These are phyloP conservation scores for Penicillium turbatum DNA, from an alignment of 495 filamentous ascomycete genomes.

Conservation along the genomic window DNA sequence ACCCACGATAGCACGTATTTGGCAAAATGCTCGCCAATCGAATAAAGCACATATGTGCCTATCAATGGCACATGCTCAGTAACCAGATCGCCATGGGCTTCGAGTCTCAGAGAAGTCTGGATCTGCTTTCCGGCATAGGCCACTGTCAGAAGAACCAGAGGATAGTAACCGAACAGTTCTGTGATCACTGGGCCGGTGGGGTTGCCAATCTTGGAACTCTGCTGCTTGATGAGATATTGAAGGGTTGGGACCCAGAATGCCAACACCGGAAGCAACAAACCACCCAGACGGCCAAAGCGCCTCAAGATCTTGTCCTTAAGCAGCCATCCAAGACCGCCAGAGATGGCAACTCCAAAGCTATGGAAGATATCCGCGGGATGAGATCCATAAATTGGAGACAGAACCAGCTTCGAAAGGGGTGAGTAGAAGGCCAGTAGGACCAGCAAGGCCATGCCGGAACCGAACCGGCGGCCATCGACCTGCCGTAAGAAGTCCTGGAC, in stretches of 20 bases:
- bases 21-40: conserved; percentile 49
- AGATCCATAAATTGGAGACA: conserved; percentile 83
- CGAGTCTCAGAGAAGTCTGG: conserved; percentile 54
- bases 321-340: conserved; percentile 60
- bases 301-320: conserved; percentile 48
- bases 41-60: conserved; percentile 61
- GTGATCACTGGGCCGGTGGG: conserved; percentile 69
- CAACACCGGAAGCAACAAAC: conserved; percentile 57
- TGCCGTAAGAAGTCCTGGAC: conserved; percentile 26
- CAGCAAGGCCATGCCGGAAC: conserved; percentile 48
- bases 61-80: conserved; percentile 57
- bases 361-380: conserved; percentile 72
- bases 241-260: conserved; percentile 68
- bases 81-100: conserved; percentile 48
- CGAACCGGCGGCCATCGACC: conserved; percentile 28
- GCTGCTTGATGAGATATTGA: conserved; percentile 62
- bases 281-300: conserved; percentile 36
- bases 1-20: conserved; percentile 47
- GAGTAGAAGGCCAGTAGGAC: conserved; percentile 68
- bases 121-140: conserved; percentile 60
- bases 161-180: conserved; percentile 65
- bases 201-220: conserved; percentile 61
- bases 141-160: conserved; percentile 63
- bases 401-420: conserved; percentile 64
- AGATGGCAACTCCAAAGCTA: conserved; percentile 56